These are phyloP conservation scores for Centrapalus pauciflorus DNA, from an alignment of 129 eudicot genomes.

Conservation along the genomic window DNA sequence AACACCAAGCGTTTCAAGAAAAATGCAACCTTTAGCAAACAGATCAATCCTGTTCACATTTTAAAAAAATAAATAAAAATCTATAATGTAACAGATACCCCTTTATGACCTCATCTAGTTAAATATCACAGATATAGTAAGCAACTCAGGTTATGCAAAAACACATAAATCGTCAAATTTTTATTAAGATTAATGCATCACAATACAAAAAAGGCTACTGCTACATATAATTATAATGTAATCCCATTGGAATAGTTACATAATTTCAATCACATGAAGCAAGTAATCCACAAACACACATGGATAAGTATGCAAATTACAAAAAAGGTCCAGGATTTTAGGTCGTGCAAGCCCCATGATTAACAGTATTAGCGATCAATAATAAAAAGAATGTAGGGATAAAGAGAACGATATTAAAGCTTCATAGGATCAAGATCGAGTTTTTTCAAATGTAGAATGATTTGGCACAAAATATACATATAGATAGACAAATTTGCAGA, in stretches of 20 bases:
- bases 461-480: not conserved
- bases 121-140: not conserved
- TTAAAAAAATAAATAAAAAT: not conserved
- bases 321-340: not conserved
- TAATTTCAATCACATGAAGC: not conserved
- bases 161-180: not conserved
- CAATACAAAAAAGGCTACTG: not conserved
- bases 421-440: not conserved
- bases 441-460: not conserved
- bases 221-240: not conserved
- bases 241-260: not conserved
- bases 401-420: not conserved
- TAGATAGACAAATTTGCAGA: not conserved
- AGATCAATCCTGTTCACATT: conserved; percentile 15
- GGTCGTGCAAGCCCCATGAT: not conserved
- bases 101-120: not conserved
- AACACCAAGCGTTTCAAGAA: not conserved
- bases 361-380: not conserved
- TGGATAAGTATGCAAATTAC: not conserved
- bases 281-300: conserved; percentile 4
- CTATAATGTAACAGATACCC: not conserved
- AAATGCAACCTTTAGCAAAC: not conserved
- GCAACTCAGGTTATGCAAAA: not conserved
- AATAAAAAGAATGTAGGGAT: not conserved
- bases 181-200: not conserved